Base-by-base conservation (phyloP, 768 basidiomycete species). In the Lentinula sp. region DNA sequence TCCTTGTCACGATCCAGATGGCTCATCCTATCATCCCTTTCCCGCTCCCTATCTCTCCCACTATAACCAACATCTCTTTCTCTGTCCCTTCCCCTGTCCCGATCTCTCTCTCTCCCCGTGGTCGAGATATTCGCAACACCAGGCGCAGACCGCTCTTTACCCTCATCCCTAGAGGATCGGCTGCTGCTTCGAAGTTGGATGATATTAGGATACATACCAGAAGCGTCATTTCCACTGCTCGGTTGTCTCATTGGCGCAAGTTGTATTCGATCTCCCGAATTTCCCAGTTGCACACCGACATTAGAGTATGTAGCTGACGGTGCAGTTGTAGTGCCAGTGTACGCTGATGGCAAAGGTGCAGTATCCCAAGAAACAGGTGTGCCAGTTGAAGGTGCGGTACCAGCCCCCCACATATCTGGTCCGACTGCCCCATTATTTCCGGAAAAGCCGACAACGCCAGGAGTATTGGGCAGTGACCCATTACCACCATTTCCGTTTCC, bases 261-360 rank as follows among this genome's bases (percentile, higher is more conserved):
- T 52, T 75, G 74, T 9, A 73, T 74, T 64, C 72, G 70, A 32
- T 71, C 68, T 46, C 56, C 65, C 10, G 68, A 64, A 31, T 11
- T 43, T n/a, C 37, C 50, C 9, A 40, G n/a, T n/a, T 23, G 23
- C 7, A 35, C n/a, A 15, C 48, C 39, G 1, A 34, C 49, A 11
- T 31, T 52, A 46, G 56, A 28, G 8, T 5, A 6, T 4, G 56
- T 9, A 5, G 35, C 56, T 10, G 34, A 28, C 4, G 31, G 4
- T 32, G 42, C 42, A 46, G 40, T 3, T 13, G 37, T 21, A 57
- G 28, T 1, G 13, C 18, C 23, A 34, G 57, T 9, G 28, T 37
- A 31, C 15, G 32, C 35, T 5, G 43, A 18, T 16, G 37, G 10
- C 37, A 16, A 16, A 31, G 56, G 56, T 31, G 57, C 13, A 11